phyloP scores from a whole-genome alignment of 1,139 yeast genomes.

The Saccharomyces pastorianus region DNA sequence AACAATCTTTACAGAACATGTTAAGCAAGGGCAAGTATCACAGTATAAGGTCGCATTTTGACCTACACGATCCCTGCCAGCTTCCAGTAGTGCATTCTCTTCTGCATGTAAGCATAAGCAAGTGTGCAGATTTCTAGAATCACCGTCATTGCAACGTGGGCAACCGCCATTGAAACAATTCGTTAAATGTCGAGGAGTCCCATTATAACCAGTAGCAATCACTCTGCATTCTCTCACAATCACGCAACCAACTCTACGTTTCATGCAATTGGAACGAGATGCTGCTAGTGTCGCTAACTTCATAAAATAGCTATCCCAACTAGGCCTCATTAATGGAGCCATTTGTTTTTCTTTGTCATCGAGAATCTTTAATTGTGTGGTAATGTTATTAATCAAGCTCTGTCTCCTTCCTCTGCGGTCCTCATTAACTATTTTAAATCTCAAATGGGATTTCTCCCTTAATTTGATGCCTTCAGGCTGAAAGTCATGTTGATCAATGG shows the following conservation, averaged over 20 bases:
- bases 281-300: slow-evolving; percentile 89
- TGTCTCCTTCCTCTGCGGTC: slow-evolving; percentile 5
- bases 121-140: slow-evolving; percentile 66
- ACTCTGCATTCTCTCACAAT: slow-evolving; percentile 79
- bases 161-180: slow-evolving; percentile 98
- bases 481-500: slow-evolving; percentile 17
- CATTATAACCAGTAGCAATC: slow-evolving; percentile 93
- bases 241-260: slow-evolving; percentile 92
- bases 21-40: slow-evolving; percentile 94
- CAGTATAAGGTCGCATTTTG: slow-evolving; percentile 62
- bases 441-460: slow-evolving; percentile 22
- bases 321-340: slow-evolving; percentile 65
- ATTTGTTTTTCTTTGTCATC: slow-evolving; percentile 8
- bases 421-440: slow-evolving; percentile 13
- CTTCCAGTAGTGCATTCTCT: slow-evolving; percentile 88
- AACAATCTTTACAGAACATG: slow-evolving; percentile 90
- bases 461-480: slow-evolving; percentile 13
- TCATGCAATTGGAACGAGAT: slow-evolving; percentile 89
- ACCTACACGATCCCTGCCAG: slow-evolving; percentile 86
- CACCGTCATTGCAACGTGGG: slow-evolving; percentile 64
- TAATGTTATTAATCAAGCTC: slow-evolving; percentile 11
- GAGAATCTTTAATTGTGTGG: slow-evolving; percentile 10
- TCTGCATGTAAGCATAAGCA: slow-evolving; percentile 95
- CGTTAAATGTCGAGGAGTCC: slow-evolving; percentile 80
- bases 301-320: slow-evolving; percentile 97